Percentiles rank a stretch among this genome's conserved stretches.
These are phyloP conservation scores for Gracilariopsis chorda DNA, from an alignment of 23 red algal genomes.

Conservation along the genomic window DNA sequence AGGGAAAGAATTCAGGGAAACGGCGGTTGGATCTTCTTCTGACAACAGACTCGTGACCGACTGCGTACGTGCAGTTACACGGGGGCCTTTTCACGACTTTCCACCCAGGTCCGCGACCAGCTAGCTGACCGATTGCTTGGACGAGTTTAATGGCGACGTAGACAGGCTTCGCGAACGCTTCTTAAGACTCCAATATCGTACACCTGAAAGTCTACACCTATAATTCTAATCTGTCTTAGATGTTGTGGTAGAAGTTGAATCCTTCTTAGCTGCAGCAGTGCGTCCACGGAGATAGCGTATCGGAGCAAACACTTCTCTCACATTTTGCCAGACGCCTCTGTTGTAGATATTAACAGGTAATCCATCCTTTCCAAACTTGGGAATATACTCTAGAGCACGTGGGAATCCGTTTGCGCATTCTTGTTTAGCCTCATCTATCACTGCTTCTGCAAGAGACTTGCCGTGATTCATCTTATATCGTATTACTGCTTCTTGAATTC, in stretches of 20 bases:
- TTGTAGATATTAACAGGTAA: conserved; percentile 50
- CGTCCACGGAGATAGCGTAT: not conserved
- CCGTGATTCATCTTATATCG: not conserved
- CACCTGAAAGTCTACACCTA: no score
- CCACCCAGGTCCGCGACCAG: no score
- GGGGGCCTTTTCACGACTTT: no score
- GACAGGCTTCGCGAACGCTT: no score
- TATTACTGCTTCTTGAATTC: not conserved
- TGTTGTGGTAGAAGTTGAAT: not conserved
- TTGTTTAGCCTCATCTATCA: conserved; percentile 26
- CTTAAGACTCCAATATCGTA: no score
- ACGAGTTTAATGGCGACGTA: no score
- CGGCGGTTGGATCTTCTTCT: no score
- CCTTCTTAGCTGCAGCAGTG: not conserved
- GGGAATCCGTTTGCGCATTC: not conserved
- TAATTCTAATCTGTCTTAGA: not conserved
- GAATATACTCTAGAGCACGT: conserved; percentile 10
- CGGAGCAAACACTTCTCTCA: conserved; percentile 45
- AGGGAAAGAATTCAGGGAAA: no score
- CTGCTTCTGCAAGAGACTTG: not conserved
- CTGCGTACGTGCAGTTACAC: no score
- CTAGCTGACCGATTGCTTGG: no score
- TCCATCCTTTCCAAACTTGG: conserved; percentile 27
- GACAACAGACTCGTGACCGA: no score
- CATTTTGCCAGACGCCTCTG: conserved; percentile 12